Percentiles rank a stretch among this genome's conserved stretches.
These are phyloP conservation scores for Colletotrichum magnum DNA, from an alignment of 2,329 filamentous ascomycete genomes.

Conservation along the genomic window DNA sequence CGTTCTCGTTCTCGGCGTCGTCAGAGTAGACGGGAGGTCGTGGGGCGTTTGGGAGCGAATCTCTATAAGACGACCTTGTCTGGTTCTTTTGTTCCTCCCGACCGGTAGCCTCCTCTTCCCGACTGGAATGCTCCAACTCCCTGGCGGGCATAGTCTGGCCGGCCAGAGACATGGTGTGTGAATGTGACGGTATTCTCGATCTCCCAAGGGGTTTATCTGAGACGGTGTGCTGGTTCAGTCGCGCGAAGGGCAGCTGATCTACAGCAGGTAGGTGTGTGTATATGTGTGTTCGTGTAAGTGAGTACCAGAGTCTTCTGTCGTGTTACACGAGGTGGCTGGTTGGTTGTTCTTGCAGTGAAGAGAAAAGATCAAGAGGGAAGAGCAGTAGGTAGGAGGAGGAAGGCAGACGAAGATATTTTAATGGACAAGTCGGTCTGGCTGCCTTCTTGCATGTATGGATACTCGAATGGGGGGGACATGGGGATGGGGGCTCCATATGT, in stretches of 20 bases:
- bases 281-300: conserved; percentile 27
- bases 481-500: conserved; percentile 35
- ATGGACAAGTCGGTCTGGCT: conserved; percentile 37
- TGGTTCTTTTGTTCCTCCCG: conserved; percentile 14
- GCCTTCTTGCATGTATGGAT: conserved; percentile 29
- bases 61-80: conserved; percentile 40
- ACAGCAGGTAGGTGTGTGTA: conserved; percentile 21
- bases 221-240: conserved; percentile 38
- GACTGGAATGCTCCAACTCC: conserved; percentile 38
- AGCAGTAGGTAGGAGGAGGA: background rate
- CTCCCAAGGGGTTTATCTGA: conserved; percentile 34
- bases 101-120: conserved; percentile 19
- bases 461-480: conserved; percentile 6
- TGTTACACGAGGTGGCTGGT: background rate
- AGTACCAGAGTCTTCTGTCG: conserved; percentile 27
- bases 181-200: conserved; percentile 32
- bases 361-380: background rate
- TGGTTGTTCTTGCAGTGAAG: background rate
- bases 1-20: conserved; percentile 42
- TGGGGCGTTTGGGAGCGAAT: conserved; percentile 40
- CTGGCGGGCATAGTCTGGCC: conserved; percentile 40
- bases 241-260: conserved; percentile 27
- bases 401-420: conserved; percentile 38
- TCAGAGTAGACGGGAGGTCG: conserved; percentile 35
- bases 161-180: conserved; percentile 41